Evolutionary conservation across 23 red algal species (phyloP).

Genomic region (Chondrus crispus): DNA sequence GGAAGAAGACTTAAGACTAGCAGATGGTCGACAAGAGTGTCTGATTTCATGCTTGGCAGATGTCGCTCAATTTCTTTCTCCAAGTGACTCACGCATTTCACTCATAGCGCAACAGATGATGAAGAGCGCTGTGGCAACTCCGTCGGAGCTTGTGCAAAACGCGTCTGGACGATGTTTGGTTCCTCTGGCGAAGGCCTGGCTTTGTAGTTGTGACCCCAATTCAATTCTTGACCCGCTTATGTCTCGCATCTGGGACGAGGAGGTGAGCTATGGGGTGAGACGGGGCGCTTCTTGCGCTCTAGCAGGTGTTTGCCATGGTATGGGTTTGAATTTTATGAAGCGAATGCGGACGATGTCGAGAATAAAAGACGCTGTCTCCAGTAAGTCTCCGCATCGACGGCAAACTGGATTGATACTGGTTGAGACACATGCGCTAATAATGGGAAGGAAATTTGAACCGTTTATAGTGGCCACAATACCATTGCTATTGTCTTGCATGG

Average conservation of each 20-base stretch:
- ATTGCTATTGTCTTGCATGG: conserved; percentile 74
- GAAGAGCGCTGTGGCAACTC: conserved; percentile 76
- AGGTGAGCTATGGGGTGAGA: conserved; percentile 54
- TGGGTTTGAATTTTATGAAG: conserved; percentile 68
- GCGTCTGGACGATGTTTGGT: conserved; percentile 71
- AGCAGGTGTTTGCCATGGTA: conserved; percentile 65
- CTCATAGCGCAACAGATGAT: conserved; percentile 62
- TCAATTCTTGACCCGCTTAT: neutral
- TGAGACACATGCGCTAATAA: conserved; percentile 70
- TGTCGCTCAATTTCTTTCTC: conserved; percentile 61
- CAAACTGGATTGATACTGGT: conserved; percentile 77
- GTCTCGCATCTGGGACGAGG: conserved; percentile 32
- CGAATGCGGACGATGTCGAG: conserved; percentile 22
- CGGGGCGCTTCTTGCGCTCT: conserved; percentile 90
- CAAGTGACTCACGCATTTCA: conserved; percentile 50
- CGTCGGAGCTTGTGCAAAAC: conserved; percentile 81
- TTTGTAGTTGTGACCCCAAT: conserved; percentile 17
- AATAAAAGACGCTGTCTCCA: conserved; percentile 43
- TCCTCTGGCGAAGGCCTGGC: conserved; percentile 32
- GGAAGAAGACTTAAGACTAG: conserved; percentile 56
- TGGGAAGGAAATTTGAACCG: conserved; percentile 81
- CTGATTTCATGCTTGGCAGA: conserved; percentile 80
- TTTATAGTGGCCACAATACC: conserved; percentile 78
- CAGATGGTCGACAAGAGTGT: conserved; percentile 73
- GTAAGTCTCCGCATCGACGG: conserved; percentile 58